Conservation (phyloP, 2,329 filamentous ascomycete genomes). For the Cryphonectria japonica region DNA sequence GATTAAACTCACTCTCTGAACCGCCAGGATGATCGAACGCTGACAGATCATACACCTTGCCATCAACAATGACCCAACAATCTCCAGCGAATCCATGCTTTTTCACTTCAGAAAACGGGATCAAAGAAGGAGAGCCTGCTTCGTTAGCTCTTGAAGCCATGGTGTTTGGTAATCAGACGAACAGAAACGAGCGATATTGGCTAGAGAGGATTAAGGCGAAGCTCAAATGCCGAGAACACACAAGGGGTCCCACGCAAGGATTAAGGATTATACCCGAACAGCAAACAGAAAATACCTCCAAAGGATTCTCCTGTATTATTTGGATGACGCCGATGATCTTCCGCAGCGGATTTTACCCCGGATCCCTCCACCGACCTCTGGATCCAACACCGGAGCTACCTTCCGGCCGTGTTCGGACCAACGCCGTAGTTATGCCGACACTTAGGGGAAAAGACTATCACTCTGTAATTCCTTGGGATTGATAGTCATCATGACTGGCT, state of each 20-base stretch:
- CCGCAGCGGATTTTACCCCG: too few relatives aligned
- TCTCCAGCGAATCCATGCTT: background rate
- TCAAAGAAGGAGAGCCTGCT: background rate
- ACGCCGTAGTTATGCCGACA: background rate
- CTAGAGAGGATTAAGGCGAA: background rate
- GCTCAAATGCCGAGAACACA: background rate
- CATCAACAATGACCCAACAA: background rate
- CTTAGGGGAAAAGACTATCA: background rate
- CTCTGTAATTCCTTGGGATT: background rate
- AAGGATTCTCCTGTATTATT: background rate
- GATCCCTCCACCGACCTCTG: background rate
- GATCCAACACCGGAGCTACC: background rate
- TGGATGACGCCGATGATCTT: background rate
- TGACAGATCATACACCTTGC: background rate
- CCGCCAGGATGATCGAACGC: background rate
- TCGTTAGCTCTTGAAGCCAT: background rate
- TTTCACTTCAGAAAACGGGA: background rate
- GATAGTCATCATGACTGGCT: background rate
- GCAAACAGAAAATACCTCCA: background rate
- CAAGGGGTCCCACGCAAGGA: background rate
- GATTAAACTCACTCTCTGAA: background rate
- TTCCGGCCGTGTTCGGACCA: background rate
- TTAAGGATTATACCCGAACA: background rate
- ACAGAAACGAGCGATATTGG: background rate
- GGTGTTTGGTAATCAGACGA: background rate